Percentiles rank a stretch among this genome's conserved stretches.
phyloP scores from a whole-genome alignment of 148 eudicot genomes.

The Cornus kousa region DNA sequence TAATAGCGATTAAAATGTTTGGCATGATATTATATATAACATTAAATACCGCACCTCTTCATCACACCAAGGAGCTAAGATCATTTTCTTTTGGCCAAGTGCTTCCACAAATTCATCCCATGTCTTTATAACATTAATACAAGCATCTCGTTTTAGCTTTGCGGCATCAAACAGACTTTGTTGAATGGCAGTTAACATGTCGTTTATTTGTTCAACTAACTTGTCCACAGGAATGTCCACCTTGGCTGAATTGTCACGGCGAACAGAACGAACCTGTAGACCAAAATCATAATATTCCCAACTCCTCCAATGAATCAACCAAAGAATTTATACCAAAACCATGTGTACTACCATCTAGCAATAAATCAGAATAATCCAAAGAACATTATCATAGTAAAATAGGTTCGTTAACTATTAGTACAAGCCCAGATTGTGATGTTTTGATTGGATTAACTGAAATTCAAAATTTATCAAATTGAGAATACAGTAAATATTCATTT shows the following conservation, averaged over 20 bases:
- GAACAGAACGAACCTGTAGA: slow-evolving; percentile 76
- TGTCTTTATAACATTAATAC: slow-evolving; percentile 60
- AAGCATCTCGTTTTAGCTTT: slow-evolving; percentile 78
- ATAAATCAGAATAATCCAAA: background rate
- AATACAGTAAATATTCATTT: too few species aligned
- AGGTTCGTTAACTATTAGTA: background rate
- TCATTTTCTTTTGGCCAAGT: slow-evolving; percentile 77
- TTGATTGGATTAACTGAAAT: background rate
- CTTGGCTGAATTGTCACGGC: slow-evolving; percentile 80
- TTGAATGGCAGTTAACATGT: slow-evolving; percentile 61
- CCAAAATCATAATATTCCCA: background rate
- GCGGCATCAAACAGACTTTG: slow-evolving; percentile 68
- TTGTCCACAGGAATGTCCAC: slow-evolving; percentile 67
- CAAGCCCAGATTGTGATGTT: background rate
- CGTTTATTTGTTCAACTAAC: slow-evolving; percentile 56
- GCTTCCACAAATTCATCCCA: slow-evolving; percentile 97
- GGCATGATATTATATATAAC: background rate
- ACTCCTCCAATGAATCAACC: background rate
- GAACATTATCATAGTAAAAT: slow-evolving; percentile 3
- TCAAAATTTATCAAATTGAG: background rate
- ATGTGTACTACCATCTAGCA: background rate
- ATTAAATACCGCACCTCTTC: slow-evolving; percentile 69
- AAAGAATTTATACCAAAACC: background rate
- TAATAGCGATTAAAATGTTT: background rate
- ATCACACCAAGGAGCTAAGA: slow-evolving; percentile 98